These are phyloP conservation scores for Mangifera indica DNA, from an alignment of 345 rosid genomes.

Conservation along the genomic window DNA sequence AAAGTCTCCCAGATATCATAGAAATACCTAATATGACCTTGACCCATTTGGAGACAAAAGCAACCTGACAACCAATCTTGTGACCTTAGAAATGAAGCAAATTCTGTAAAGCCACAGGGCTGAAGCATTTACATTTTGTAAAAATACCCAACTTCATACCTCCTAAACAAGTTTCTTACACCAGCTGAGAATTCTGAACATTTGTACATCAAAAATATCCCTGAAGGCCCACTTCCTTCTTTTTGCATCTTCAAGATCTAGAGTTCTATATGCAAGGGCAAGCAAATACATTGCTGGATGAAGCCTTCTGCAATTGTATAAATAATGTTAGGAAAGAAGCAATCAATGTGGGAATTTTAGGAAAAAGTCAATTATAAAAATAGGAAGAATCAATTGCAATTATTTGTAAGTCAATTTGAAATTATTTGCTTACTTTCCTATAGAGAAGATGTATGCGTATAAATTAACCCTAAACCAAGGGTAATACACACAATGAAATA, in stretches of 20 bases:
- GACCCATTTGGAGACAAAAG: background rate
- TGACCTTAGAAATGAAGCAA: background rate
- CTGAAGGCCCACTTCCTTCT: conserved; percentile 55
- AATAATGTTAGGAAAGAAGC: background rate
- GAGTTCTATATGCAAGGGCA: conserved; percentile 85
- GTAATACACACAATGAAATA: too few species aligned
- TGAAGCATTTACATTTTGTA: conserved; percentile 8
- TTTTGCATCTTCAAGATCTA: conserved; percentile 83
- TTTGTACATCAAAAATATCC: conserved; percentile 36
- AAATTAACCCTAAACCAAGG: too few species aligned
- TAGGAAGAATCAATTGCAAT: too few species aligned
- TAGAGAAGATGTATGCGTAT: too few species aligned
- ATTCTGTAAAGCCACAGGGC: conserved; percentile 10
- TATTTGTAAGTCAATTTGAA: too few species aligned
- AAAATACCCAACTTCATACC: background rate
- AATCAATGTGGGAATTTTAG: too few species aligned
- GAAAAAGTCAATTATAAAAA: too few species aligned
- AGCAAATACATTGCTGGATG: conserved; percentile 89
- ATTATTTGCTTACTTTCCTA: too few species aligned
- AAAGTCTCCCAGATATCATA: conserved; percentile 2
- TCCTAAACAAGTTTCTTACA: conserved; percentile 63
- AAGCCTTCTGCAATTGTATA: conserved; percentile 65
- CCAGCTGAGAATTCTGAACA: conserved; percentile 56
- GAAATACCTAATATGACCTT: conserved; percentile 1
- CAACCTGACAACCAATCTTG: conserved; percentile 1